Evolutionary conservation across 768 basidiomycete genomes (phyloP), one percentile per base, ranked within the genome.

Genomic region (Russula sp.): DNA sequence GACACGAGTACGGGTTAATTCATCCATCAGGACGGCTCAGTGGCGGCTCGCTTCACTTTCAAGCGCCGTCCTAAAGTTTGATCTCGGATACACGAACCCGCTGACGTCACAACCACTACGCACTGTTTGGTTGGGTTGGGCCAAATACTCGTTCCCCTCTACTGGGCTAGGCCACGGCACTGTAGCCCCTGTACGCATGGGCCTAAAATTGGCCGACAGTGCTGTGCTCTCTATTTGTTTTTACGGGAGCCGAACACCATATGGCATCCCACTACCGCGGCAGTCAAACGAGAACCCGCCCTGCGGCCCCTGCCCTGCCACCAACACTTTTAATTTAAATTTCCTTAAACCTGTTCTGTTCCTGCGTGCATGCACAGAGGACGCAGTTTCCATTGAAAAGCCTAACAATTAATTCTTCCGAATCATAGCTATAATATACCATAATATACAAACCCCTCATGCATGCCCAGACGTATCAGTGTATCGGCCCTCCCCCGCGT

Each of bases 51-150:
- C 18, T 14, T 31, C 44, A 20, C 50, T 35, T 51, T 66, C 58
- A 51, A 40, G 62, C 66, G 66, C 66, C 66, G 66, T 55, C 31
- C 37, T 48, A 53, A 66, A 58, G 52, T 66, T 66, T 37, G 37
- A 32, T 20, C 53, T 52, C 47, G 52, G 40, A 35, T 27, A 35
- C 35, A 55, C 51, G 57, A 63, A 42, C 14, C 9, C 61, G 62
- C 64, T 63, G 55, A 57, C 62, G 64, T 63, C 61, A 63, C 32
- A 10, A 8, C 6, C 49, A 59, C 20, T 4, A 18, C 35, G 10
- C 35, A 37, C 18, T n/a, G 1, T 5, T 1, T 27, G 34, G n/a
- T 55, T 27, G 22, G 55, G 20, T n/a, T 9, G 61, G 50, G 61
- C 61, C 61, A 62, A 50, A 42, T 34, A 10, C 20, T 35, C 44